Percentiles rank a stretch among this genome's conserved stretches.
Conservation (phyloP, 176 grass and related monocot genomes). For the Thinopyrum elongatum region DNA sequence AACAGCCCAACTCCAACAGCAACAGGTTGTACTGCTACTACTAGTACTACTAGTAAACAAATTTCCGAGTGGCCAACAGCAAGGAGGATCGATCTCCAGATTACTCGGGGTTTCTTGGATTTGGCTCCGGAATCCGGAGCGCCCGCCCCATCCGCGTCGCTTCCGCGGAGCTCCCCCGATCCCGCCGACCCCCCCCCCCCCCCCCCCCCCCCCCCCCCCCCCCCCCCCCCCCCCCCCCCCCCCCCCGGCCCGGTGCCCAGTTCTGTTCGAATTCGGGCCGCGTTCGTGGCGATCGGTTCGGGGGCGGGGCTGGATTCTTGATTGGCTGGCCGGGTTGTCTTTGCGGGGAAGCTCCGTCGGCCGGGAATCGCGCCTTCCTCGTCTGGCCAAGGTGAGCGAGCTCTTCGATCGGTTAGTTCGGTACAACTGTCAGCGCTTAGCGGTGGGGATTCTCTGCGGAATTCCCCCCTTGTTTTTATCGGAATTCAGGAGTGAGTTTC, state of each 20-base stretch:
- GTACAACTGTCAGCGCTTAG: background rate
- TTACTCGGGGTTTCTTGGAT: constrained; percentile 4
- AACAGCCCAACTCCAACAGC: background rate
- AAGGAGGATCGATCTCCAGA: background rate
- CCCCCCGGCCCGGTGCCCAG: too few species aligned
- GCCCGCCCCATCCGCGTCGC: background rate
- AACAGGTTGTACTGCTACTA: background rate
- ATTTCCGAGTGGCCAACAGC: background rate
- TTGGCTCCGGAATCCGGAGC: constrained; percentile 21
- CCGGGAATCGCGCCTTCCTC: background rate
- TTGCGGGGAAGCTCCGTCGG: background rate
- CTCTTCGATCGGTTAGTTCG: background rate
- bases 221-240: too few species aligned
- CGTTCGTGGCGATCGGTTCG: background rate
- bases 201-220: too few species aligned
- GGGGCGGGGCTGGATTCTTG: constrained; percentile 10
- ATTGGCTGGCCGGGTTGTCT: background rate
- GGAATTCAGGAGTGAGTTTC: background rate
- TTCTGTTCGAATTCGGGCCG: background rate
- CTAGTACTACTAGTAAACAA: background rate
- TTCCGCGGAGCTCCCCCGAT: background rate
- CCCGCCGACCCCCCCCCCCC: background rate
- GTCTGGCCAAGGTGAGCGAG: background rate
- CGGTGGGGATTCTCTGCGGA: background rate
- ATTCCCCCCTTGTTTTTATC: background rate